phyloP scores from a whole-genome alignment of 805 yeast species.

The Ogataea methanolica region DNA sequence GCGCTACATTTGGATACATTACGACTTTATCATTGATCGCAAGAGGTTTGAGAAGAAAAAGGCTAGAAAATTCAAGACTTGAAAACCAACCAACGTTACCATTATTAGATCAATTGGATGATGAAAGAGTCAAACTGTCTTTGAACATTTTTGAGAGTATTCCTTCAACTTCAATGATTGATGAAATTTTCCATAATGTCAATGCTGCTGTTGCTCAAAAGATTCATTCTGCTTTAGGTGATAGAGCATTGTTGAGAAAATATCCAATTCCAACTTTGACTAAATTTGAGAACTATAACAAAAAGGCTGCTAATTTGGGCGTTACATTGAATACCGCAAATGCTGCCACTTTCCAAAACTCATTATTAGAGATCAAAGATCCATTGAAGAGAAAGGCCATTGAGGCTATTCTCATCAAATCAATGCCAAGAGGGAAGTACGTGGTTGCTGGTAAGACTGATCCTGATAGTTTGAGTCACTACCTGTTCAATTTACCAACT shows the following conservation, averaged over 20 bases:
- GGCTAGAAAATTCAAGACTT: conserved; percentile 48
- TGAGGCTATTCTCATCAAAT: conserved; percentile 75
- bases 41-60: conserved; percentile 62
- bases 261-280: conserved; percentile 80
- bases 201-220: conserved; percentile 83
- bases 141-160: conserved; percentile 67
- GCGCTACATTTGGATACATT: conserved; percentile 57
- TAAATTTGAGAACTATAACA: conserved; percentile 73
- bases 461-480: conserved; percentile 73
- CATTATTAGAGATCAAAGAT: conserved; percentile 62
- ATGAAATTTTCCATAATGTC: conserved; percentile 76
- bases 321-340: conserved; percentile 68
- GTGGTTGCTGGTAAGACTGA: conserved; percentile 85
- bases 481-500: conserved; percentile 73
- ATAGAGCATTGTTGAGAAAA: conserved; percentile 77
- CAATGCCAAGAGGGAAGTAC: conserved; percentile 82
- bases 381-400: conserved; percentile 62
- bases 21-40: conserved; percentile 62
- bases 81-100: conserved; percentile 53
- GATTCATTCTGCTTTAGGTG: conserved; percentile 72
- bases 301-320: conserved; percentile 63
- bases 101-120: conserved; percentile 76
- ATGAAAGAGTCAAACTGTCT: conserved; percentile 69
- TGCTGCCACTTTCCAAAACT: conserved; percentile 65
- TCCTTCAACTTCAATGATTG: conserved; percentile 51